Evolutionary conservation across 2,329 filamentous ascomycete genomes (phyloP).

Genomic region (Trichoderma simmonsii): DNA sequence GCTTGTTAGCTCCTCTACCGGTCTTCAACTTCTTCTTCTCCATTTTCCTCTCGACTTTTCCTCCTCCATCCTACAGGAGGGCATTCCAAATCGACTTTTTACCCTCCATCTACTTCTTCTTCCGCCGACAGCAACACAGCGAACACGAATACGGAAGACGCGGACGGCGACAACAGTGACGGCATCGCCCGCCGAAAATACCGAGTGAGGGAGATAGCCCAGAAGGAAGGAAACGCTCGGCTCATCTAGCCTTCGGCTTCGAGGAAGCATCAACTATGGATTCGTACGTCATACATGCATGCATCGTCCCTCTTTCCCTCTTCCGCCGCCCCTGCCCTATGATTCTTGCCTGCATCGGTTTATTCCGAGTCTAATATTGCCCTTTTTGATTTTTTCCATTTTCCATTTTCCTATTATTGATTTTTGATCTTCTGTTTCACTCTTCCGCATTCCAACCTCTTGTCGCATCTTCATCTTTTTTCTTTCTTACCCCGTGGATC

Average conservation of each 20-base stretch:
- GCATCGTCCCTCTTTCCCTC: slow-evolving; percentile 10
- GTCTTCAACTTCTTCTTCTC: neutral
- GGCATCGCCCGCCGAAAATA: slow-evolving; percentile 1
- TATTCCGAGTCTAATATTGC: neutral
- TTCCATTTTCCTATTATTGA: neutral
- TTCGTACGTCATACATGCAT: slow-evolving; percentile 29
- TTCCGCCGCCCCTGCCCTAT: neutral
- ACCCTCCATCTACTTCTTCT: neutral
- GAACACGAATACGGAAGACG: neutral
- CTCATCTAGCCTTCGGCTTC: slow-evolving; percentile 1
- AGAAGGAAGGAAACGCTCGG: slow-evolving; percentile 2
- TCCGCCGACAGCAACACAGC: neutral
- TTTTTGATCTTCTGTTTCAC: neutral
- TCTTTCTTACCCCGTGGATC: neutral
- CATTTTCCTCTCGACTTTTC: neutral
- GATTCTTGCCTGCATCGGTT: slow-evolving; percentile 2
- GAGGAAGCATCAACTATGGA: slow-evolving; percentile 26
- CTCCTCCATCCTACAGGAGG: neutral
- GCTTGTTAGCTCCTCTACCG: slow-evolving; percentile 4
- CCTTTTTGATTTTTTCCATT: neutral
- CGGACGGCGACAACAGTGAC: neutral
- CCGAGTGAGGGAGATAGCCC: neutral
- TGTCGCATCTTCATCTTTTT: neutral
- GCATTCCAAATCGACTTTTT: neutral
- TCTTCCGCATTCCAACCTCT: neutral